Evolutionary conservation across 208 protist genomes (phyloP).

Genomic region (Trypanosoma platydactyli): DNA sequence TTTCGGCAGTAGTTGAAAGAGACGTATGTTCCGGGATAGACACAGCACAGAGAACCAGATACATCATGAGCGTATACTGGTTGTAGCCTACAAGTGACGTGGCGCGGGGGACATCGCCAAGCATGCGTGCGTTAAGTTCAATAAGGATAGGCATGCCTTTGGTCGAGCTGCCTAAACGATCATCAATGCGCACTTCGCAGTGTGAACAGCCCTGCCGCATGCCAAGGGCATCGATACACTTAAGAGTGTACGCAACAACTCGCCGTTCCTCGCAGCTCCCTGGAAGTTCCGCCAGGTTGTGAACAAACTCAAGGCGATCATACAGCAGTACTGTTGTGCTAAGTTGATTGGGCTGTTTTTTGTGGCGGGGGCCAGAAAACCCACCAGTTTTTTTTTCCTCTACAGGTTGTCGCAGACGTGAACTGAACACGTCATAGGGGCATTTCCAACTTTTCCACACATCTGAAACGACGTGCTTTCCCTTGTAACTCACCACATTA

Average conservation of each 20-base stretch:
- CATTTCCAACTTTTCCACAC: slow-evolving; percentile 88
- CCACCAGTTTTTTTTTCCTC: slow-evolving; percentile 30
- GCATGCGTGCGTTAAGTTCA: slow-evolving; percentile 87
- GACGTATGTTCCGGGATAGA: slow-evolving; percentile 31
- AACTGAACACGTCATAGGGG: slow-evolving; percentile 38
- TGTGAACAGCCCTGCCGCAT: slow-evolving; percentile 79
- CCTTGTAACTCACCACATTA: slow-evolving; percentile 73
- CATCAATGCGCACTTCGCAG: slow-evolving; percentile 84
- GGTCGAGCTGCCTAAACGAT: slow-evolving; percentile 29
- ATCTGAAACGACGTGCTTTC: slow-evolving; percentile 80
- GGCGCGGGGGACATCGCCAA: slow-evolving; percentile 71
- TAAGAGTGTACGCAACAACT: slow-evolving; percentile 72
- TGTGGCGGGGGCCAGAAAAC: background rate
- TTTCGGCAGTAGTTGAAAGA: background rate
- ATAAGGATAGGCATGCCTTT: slow-evolving; percentile 72
- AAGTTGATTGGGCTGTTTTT: background rate
- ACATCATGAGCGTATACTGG: slow-evolving; percentile 74
- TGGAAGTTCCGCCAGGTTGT: slow-evolving; percentile 43
- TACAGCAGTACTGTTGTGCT: slow-evolving; percentile 66
- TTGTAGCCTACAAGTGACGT: slow-evolving; percentile 77
- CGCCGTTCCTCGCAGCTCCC: slow-evolving; percentile 43
- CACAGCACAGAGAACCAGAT: slow-evolving; percentile 55
- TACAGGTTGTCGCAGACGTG: slow-evolving; percentile 35
- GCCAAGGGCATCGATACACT: slow-evolving; percentile 70
- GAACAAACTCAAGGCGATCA: slow-evolving; percentile 72